Evolutionary conservation across 1,284 basidiomycete genomes (phyloP).

Genomic region (Ceratobasidium papillatum): DNA sequence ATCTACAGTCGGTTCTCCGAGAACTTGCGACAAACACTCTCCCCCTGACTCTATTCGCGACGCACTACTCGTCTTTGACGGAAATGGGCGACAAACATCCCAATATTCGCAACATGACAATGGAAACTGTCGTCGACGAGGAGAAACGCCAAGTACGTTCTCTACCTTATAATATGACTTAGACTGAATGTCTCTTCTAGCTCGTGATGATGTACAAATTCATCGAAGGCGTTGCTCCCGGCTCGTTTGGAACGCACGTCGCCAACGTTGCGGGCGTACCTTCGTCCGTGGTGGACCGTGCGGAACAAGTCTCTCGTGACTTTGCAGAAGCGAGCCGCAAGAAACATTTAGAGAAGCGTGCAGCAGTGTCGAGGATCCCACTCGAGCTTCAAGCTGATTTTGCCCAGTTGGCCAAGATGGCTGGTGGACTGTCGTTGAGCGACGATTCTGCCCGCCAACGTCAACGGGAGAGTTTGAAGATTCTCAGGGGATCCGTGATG

Average conservation of each 20-base stretch:
- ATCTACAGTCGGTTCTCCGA: conserved; percentile 87
- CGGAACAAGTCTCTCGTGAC: conserved; percentile 84
- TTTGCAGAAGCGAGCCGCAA: conserved; percentile 88
- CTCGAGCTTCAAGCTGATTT: conserved; percentile 88
- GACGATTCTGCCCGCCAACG: conserved; percentile 61
- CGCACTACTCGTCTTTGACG: conserved; percentile 87
- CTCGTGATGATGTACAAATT: conserved; percentile 95
- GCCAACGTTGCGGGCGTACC: conserved; percentile 88
- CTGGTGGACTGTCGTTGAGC: conserved; percentile 55
- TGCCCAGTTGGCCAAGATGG: conserved; percentile 66
- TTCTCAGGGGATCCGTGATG: conserved; percentile 62
- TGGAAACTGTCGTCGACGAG: conserved; percentile 92
- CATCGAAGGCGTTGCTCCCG: conserved; percentile 85
- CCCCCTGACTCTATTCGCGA: conserved; percentile 85
- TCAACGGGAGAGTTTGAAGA: conserved; percentile 59
- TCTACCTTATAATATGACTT: neutral
- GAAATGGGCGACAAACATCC: conserved; percentile 91
- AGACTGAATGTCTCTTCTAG: conserved; percentile 53
- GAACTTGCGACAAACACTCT: conserved; percentile 90
- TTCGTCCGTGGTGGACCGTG: conserved; percentile 80
- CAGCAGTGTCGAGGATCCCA: conserved; percentile 67
- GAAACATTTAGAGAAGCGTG: conserved; percentile 70
- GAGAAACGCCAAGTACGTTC: conserved; percentile 76
- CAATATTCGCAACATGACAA: conserved; percentile 92
- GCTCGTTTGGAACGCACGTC: conserved; percentile 93